Base-by-base conservation (phyloP, 495 filamentous ascomycete genomes). In the Lasiosphaeria ovina region DNA sequence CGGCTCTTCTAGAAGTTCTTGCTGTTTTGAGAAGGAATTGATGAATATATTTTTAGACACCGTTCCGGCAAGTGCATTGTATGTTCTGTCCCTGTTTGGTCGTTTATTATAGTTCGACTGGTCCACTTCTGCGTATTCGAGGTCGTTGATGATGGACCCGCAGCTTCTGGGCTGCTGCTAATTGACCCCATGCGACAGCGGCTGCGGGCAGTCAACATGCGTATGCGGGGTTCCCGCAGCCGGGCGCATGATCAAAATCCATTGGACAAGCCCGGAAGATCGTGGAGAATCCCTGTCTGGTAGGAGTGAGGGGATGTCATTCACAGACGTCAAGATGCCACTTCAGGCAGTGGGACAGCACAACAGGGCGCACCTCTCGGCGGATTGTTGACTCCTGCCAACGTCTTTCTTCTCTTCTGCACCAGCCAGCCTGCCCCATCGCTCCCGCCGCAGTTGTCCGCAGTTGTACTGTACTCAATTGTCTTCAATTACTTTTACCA, bases 161-260 rank as follows among this genome's bases (percentile, higher is more conserved):
- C 16, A 14, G 12, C 44, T 4, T 5, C 44, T 47, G 44, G 16
- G 14, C 12, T n/a, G 12, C 44, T 24, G 44, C 54, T 32, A 33
- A 4, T 57, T 47, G 40, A 42, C 10, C 38, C 24, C n/a, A n/a
- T 45, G 40, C 49, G 58, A 35, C 50, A 32, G 58, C 17, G 31
- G 35, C 10, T 32, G 33, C 16, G 17, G 8, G 14, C 38, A 17
- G 24, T 49, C 42, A 14, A n/a, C 44, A 35, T 14, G 14, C 35
- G n/a, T 35, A 59, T 60, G 62, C 57, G 62, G 62, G 57, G 63
- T 60, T 52, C 62, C 58, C 57, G 55, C 64, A 66, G 58, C 49
- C 14, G 35, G 62, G 38, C 61, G 58, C 55, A 53, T 62, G 55
- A 58, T 51, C 62, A 53, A 6, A 51, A 34, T 16, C 34, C 55